Evolutionary conservation across 768 basidiomycete genomes (phyloP).

Genomic region (Lactarius indigo): DNA sequence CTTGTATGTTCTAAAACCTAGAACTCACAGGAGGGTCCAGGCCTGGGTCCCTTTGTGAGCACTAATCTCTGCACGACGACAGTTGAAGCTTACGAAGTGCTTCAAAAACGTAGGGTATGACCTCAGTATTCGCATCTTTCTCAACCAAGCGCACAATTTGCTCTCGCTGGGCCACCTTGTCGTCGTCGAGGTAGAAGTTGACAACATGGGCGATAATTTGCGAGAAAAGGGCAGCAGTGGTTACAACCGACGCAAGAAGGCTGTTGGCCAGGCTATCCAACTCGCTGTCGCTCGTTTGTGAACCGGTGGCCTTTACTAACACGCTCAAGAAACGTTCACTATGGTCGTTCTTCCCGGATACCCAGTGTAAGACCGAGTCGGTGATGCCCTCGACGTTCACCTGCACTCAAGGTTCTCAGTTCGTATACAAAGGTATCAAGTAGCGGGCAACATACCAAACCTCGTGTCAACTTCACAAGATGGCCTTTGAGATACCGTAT

Average conservation of each 20-base stretch:
- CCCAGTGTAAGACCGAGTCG: constrained; percentile 26
- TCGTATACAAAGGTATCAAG: not conserved
- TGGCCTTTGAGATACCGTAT: constrained; percentile 27
- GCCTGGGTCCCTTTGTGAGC: constrained; percentile 18
- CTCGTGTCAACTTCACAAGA: constrained; percentile 6
- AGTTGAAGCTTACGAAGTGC: constrained; percentile 20
- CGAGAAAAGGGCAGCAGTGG: constrained; percentile 54
- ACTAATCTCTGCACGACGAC: not conserved
- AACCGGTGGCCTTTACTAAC: constrained; percentile 23
- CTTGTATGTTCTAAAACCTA: not conserved
- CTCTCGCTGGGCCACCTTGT: not conserved
- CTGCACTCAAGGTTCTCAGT: not conserved
- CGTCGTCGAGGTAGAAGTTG: constrained; percentile 50
- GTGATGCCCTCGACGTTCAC: constrained; percentile 17
- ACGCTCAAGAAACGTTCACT: constrained; percentile 22
- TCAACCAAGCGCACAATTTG: constrained; percentile 7
- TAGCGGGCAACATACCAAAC: constrained; percentile 12
- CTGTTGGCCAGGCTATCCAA: constrained; percentile 42
- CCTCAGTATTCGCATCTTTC: not conserved
- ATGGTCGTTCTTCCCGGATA: constrained; percentile 26
- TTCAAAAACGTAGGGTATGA: constrained; percentile 24
- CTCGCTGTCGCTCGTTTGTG: constrained; percentile 25
- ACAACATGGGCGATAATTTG: constrained; percentile 54
- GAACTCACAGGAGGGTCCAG: constrained; percentile 24
- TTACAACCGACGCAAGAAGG: constrained; percentile 52